Evolutionary conservation across 306 rosid species (phyloP).

Genomic region (Cicer pinnatifidum): DNA sequence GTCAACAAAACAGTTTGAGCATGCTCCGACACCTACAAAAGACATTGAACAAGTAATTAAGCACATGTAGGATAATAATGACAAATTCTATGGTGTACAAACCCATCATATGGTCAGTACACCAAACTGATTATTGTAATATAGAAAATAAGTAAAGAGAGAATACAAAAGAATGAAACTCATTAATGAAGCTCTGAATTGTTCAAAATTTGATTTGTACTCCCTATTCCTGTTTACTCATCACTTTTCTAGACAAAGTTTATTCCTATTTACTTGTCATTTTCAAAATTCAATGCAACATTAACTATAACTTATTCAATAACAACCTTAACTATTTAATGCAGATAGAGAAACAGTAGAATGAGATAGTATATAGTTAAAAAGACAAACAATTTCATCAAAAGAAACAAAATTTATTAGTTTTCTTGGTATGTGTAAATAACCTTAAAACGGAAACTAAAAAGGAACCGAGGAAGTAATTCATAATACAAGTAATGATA

Average conservation of each 20-base stretch:
- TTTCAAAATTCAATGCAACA: no score
- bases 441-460: no score
- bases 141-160: conserved; percentile 7
- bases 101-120: background rate
- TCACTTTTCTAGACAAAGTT: no score
- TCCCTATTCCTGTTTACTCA: no score
- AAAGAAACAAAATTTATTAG: no score
- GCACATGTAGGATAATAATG: conserved; percentile 34
- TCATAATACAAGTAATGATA: background rate
- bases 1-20: conserved; percentile 78
- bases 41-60: conserved; percentile 38
- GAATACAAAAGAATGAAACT: background rate
- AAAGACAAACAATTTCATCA: no score
- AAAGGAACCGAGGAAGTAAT: background rate
- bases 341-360: no score
- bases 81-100: background rate
- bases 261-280: no score
- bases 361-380: no score
- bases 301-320: no score
- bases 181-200: background rate
- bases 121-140: background rate
- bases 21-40: conserved; percentile 80
- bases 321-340: no score
- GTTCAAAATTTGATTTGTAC: background rate
- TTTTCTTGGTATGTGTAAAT: no score